A percentile compares a stretch with the other conserved stretches of the same genome.
phyloP scores from a whole-genome alignment of 225 moss, liverwort and hornwort species.

The Sphagnum contortum region DNA sequence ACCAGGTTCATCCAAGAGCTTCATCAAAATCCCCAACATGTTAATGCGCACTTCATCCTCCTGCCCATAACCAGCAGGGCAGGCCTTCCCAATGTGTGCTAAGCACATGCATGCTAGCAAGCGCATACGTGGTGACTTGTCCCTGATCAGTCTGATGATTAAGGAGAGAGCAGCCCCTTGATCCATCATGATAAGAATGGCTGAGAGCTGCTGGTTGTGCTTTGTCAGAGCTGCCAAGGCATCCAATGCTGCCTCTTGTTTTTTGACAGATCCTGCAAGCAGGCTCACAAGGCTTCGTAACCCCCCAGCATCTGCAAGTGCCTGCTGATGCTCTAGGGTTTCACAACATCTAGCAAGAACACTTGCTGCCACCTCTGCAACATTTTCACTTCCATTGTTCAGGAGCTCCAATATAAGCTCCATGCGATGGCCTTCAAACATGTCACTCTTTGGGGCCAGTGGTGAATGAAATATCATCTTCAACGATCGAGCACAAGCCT shows the following conservation, averaged over 20 bases:
- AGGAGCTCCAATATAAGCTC: conserved; percentile 80
- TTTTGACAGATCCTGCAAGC: conserved; percentile 66
- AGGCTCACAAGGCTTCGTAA: conserved; percentile 72
- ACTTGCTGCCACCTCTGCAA: conserved; percentile 89
- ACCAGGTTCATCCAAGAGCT: conserved; percentile 85
- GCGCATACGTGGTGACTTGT: conserved; percentile 75
- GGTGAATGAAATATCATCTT: conserved; percentile 99
- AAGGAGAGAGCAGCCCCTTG: conserved; percentile 45
- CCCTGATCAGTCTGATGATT: conserved; percentile 67
- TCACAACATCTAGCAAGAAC: conserved; percentile 95
- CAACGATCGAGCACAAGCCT: conserved; percentile 88
- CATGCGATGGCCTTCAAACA: conserved; percentile 88
- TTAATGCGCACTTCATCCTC: conserved; percentile 64
- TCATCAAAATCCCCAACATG: conserved; percentile 79
- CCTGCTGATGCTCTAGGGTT: conserved; percentile 78
- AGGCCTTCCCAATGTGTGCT: conserved; percentile 73
- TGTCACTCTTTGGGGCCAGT: conserved; percentile 91
- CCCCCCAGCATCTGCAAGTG: conserved; percentile 76
- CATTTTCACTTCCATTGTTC: conserved; percentile 80
- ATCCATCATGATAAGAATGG: conserved; percentile 57
- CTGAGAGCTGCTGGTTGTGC: conserved; percentile 70
- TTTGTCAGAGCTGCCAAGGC: conserved; percentile 77
- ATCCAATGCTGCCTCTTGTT: conserved; percentile 82
- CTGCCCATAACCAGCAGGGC: conserved; percentile 46
- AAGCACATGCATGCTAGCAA: conserved; percentile 83